phyloP scores from a whole-genome alignment of 192 early-diverging fungal species.

The Coemansia furcata region DNA sequence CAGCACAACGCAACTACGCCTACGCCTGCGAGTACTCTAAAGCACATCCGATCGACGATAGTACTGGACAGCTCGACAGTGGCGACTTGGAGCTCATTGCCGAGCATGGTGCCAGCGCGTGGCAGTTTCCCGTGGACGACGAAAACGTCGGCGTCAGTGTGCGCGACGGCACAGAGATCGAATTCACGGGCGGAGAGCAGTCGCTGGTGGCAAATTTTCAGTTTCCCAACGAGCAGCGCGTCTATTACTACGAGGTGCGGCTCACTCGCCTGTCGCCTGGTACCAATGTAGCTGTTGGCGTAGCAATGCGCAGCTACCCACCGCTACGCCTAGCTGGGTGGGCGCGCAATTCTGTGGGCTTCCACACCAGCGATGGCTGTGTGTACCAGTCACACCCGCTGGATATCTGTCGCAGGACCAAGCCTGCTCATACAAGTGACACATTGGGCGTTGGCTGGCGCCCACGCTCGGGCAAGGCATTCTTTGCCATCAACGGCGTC shows the following conservation, averaged over 20 bases:
- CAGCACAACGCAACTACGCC: conserved; percentile 34
- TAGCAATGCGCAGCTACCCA: conserved; percentile 67
- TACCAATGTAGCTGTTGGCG: conserved; percentile 68
- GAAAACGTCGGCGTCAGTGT: conserved; percentile 27
- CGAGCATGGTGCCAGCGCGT: conserved; percentile 44
- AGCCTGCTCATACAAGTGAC: conserved; percentile 51
- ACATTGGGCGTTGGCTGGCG: conserved; percentile 72
- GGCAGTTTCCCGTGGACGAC: conserved; percentile 29
- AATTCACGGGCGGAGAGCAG: conserved; percentile 36
- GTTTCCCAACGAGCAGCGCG: conserved; percentile 50
- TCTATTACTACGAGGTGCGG: conserved; percentile 50
- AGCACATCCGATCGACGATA: conserved; percentile 44
- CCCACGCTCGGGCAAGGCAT: conserved; percentile 66
- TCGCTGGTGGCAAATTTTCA: conserved; percentile 44
- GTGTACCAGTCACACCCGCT: conserved; percentile 62
- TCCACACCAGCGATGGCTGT: conserved; percentile 63
- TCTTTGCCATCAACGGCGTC: conserved; percentile 71
- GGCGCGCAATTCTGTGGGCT: conserved; percentile 67
- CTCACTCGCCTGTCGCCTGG: conserved; percentile 54
- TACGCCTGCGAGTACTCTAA: conserved; percentile 58
- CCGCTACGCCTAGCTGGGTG: conserved; percentile 70
- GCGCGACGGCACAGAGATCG: conserved; percentile 35
- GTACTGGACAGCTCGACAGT: conserved; percentile 28
- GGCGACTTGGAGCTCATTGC: conserved; percentile 35
- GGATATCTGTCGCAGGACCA: conserved; percentile 34